Percentiles rank a stretch among this genome's conserved stretches.
Evolutionary conservation across 2,329 filamentous ascomycete species (phyloP).

Genomic region (Colletotrichum sojae): DNA sequence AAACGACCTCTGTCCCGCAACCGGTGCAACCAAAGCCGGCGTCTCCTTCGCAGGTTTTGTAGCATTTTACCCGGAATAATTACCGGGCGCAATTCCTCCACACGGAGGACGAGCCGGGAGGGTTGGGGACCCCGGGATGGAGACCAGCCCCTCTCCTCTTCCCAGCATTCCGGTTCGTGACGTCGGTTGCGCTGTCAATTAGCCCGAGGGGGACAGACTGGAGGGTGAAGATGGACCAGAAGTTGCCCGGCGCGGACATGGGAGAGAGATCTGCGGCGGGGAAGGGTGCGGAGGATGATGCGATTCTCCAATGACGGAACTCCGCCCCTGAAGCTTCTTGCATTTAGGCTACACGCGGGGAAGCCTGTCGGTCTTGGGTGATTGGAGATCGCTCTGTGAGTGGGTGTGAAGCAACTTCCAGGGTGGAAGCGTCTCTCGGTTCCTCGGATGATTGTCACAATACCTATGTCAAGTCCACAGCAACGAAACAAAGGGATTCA

Average conservation of each 20-base stretch:
- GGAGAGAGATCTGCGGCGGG: conserved; percentile 16
- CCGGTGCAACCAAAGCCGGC: neutral
- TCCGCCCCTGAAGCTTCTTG: conserved; percentile 20
- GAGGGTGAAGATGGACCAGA: no score
- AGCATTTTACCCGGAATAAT: conserved; percentile 32
- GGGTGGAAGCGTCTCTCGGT: no score
- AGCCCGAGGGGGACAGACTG: conserved; percentile 15
- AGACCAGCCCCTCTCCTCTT: conserved; percentile 4
- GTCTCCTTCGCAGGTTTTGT: conserved; percentile 5
- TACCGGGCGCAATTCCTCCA: conserved; percentile 24
- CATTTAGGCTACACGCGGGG: conserved; percentile 26
- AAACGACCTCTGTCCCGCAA: neutral
- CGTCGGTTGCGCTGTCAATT: conserved; percentile 15
- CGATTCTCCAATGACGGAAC: conserved; percentile 1
- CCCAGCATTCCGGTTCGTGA: conserved; percentile 3
- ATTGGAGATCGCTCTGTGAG: no score
- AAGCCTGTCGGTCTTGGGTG: conserved; percentile 1
- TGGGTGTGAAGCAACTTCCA: no score
- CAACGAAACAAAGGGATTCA: neutral
- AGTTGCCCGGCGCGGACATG: neutral
- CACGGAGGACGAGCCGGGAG: conserved; percentile 26
- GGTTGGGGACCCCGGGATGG: neutral
- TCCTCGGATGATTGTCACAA: neutral
- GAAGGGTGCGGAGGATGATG: neutral
- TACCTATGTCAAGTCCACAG: neutral